Evolutionary conservation across 1,284 basidiomycete genomes (phyloP), one percentile per base, ranked within the genome.

Genomic region (Cryptococcus sp.): DNA sequence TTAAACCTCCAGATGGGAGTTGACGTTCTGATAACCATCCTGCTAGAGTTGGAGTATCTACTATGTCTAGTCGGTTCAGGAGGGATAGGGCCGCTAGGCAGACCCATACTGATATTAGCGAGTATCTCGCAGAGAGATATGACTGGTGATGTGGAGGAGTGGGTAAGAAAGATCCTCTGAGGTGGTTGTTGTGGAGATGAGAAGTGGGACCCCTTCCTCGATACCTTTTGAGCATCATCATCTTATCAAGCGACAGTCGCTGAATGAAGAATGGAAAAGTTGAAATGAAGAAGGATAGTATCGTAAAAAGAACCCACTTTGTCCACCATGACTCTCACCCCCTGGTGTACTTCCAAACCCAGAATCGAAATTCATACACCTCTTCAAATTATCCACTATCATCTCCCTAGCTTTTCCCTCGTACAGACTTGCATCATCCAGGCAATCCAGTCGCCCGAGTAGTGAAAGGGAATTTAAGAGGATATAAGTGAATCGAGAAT

Each of bases 21-120:
- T 98, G 94, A 7, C 94, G 80, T 67, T 98, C 96, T 10, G 87
- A 83, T 2, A 98, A 77, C 94, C 94, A 98, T 84, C 88, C 92
- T 10, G 80, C 86, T 1, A 97, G 78, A 25, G 83, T 86, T 18
- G 87, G 81, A 1, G 77, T 66, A 66, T 96, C 88, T 4, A 93
- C 81, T 31, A 82, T 77, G 63, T 94, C 86, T 10, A 98, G 76
- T 45, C 84, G 76, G 65, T 88, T 85, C 3, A 98, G 79, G 19
- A 98, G 93, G 1, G 91, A 85, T 11, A 98, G 79, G 0, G 91
- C 83, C 0, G 85, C 91, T 0, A 89, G 81, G 66, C 91, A 96
- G 1, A 92, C 89, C 74, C 87, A 98, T 0, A 94, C 94, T 94
- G 59, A 28, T 28, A 28, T 28, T 28, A 28, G 28, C 22, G 0